Base-by-base conservation (phyloP, 1,139 yeast species). In the Geotrichum reessii region DNA sequence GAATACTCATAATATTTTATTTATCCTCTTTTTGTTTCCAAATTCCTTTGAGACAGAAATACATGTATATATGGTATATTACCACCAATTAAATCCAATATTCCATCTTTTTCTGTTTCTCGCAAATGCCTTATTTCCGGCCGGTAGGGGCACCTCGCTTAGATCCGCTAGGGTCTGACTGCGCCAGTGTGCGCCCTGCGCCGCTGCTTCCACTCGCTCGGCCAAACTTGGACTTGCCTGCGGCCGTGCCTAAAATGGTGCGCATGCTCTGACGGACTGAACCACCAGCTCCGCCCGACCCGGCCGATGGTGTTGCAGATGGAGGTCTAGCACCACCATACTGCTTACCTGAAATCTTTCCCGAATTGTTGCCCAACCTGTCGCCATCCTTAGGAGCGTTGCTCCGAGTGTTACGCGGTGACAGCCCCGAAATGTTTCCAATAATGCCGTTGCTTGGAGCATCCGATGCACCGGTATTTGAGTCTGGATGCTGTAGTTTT, bases 381-480 rank as follows among this genome's bases (percentile, higher is more conserved):
- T 12, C 37, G 3, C 48, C 46, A 33, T 25, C 55, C 47, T 46
- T 46, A 1, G 48, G 19, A 21, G 50, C 17, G 1, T 47, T 49
- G 25, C 25, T 47, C 19, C 52, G 53, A 14, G 27, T 12, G 19
- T 24, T 33, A 5, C 56, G 48, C 19, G 56, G 56, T 2, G 52
- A 48, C 4, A 53, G 52, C 6, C 56, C 56, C n/a, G 56, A 53
- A 3, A 53, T 53, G 40, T 53, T 53, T 17, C 56, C 56, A 33
- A 53, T 53, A 14, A 53, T 51, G 17, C 56, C 56, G 24, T 52
- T 21, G 47, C 46, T n/a, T 3, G 40, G 25, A 3, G 22, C 50
- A n/a, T 22, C 27, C 11, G 50, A 37, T 6, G 52, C n/a, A n/a
- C 59, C 50, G 22, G 37, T 37, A 5, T n/a, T 37, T n/a, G 17